phyloP scores from a whole-genome alignment of 305 asterid species.

The Euphrasia arctica region DNA sequence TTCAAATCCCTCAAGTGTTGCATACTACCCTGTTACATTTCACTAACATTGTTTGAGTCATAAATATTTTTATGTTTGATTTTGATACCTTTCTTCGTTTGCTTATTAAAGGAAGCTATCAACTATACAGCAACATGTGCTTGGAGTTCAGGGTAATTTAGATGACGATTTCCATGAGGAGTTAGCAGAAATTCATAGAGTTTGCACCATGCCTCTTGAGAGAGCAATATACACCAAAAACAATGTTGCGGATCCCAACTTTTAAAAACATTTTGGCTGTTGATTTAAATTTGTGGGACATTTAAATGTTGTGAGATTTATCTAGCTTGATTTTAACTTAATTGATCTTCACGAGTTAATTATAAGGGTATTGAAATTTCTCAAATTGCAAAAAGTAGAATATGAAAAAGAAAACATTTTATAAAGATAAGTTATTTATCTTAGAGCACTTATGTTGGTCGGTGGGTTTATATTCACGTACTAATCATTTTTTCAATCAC shows the following conservation, averaged over 20 bases:
- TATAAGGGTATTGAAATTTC: too few relatives aligned
- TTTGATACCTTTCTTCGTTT: conserved; percentile 15
- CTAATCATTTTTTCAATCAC: too few relatives aligned
- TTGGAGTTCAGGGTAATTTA: neutral
- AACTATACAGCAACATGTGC: conserved; percentile 4
- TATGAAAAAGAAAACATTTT: too few relatives aligned
- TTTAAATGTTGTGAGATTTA: neutral
- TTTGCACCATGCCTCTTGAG: conserved; percentile 8
- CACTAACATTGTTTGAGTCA: neutral
- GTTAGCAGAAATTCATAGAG: conserved; percentile 5
- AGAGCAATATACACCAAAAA: neutral
- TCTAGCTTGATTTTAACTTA: too few relatives aligned
- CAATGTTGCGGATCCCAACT: conserved; percentile 1
- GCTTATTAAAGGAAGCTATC: conserved; percentile 15
- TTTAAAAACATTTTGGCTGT: conserved; percentile 1
- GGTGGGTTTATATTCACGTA: too few relatives aligned
- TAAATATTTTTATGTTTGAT: neutral
- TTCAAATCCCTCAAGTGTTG: neutral
- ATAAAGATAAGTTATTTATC: too few relatives aligned
- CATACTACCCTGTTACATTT: neutral
- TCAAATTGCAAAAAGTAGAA: too few relatives aligned
- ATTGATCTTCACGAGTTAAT: too few relatives aligned
- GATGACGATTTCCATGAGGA: conserved; percentile 11
- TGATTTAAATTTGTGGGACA: neutral
- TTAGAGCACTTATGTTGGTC: too few relatives aligned